These are phyloP conservation scores for Sclerospora graminicola DNA, from an alignment of 352 stramenopile species.

Conservation along the genomic window DNA sequence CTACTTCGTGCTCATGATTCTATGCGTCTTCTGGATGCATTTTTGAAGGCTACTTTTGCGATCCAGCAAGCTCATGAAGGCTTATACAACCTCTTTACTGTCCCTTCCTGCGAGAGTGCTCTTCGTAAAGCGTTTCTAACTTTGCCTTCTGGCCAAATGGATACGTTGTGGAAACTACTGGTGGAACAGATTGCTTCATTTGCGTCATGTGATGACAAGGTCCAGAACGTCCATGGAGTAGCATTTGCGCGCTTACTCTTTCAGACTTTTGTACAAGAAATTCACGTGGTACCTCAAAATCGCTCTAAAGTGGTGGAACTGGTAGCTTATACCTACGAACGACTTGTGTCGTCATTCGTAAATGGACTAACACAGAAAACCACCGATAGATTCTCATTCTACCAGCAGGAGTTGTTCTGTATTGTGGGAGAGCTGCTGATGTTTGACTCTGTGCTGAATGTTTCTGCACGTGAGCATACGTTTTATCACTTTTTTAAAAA, in stretches of 20 bases:
- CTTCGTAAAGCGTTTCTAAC: conserved; percentile 65
- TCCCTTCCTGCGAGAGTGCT: conserved; percentile 28
- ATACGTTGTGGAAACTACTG: conserved; percentile 65
- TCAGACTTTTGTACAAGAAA: conserved; percentile 65
- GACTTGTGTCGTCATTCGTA: conserved; percentile 30
- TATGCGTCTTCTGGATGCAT: conserved; percentile 69
- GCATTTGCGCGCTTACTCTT: conserved; percentile 61
- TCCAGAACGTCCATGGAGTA: conserved; percentile 15
- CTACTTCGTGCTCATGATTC: conserved; percentile 72
- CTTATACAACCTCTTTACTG: conserved; percentile 40
- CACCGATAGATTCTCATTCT: conserved; percentile 18
- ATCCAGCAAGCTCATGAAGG: conserved; percentile 22
- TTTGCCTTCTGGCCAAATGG: conserved; percentile 64
- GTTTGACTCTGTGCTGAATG: conserved; percentile 46
- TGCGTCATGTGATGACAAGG: conserved; percentile 7
- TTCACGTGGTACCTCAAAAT: conserved; percentile 72
- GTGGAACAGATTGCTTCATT: conserved; percentile 35
- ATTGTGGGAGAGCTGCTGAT: conserved; percentile 70
- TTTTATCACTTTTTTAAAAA: conserved; percentile 37
- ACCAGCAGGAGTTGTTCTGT: conserved; percentile 55
- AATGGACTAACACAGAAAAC: conserved; percentile 10
- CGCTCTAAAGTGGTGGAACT: conserved; percentile 45
- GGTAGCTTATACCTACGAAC: conserved; percentile 39
- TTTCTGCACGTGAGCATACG: conserved; percentile 27
- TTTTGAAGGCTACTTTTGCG: conserved; percentile 32